Evolutionary conservation across 2,329 filamentous ascomycete genomes (phyloP).

Genomic region (Fusarium liriodendri): DNA sequence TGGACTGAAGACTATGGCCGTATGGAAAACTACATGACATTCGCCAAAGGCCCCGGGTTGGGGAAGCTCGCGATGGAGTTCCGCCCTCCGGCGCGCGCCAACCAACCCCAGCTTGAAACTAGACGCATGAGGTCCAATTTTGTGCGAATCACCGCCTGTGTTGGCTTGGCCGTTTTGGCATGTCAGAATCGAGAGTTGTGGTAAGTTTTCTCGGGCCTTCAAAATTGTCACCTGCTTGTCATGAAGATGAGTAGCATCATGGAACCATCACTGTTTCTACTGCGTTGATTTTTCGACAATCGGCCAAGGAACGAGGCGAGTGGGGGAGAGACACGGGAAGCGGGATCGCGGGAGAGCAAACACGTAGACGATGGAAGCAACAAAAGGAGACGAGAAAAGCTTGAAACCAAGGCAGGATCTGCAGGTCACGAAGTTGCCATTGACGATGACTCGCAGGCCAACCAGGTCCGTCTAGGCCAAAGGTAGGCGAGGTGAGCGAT

Average conservation of each 20-base stretch:
- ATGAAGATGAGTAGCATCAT: conserved; percentile 20
- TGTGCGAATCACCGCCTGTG: conserved; percentile 20
- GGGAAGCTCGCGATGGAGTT: conserved; percentile 2
- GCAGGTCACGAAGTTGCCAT: conserved; percentile 40
- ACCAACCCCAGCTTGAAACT: conserved; percentile 20
- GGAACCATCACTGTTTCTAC: conserved; percentile 21
- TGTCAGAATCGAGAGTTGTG: conserved; percentile 3
- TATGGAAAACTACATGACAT: conserved; percentile 33
- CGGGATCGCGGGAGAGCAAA: neutral
- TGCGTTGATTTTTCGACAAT: conserved; percentile 1
- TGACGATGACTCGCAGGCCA: conserved; percentile 42
- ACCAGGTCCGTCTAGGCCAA: conserved; percentile 5
- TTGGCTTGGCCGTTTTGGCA: conserved; percentile 13
- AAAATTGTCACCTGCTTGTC: conserved; percentile 5
- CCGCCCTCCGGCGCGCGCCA: neutral
- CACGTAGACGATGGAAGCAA: neutral
- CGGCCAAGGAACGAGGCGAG: neutral
- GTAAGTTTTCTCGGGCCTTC: conserved; percentile 13
- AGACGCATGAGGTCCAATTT: conserved; percentile 16
- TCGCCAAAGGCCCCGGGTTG: conserved; percentile 16
- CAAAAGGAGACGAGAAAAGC: conserved; percentile 22
- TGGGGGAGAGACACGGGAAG: neutral
- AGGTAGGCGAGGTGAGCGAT: conserved; percentile 38
- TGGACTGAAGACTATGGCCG: neutral
- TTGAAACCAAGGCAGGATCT: conserved; percentile 40